Evolutionary conservation across 305 asterid genomes (phyloP).

Genomic region (Ilex paraguariensis): DNA sequence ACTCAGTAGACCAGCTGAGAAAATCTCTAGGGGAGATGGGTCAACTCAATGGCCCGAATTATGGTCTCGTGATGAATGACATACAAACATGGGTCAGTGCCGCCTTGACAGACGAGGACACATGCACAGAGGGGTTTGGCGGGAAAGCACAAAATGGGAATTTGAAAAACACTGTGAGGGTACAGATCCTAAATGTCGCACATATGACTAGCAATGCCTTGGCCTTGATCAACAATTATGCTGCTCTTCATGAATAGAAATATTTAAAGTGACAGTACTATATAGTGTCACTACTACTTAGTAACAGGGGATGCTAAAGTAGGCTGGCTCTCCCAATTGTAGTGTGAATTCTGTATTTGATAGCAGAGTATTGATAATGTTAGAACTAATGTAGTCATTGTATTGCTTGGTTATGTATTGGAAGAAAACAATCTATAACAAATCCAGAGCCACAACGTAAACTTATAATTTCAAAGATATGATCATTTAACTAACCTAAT

Average conservation of each 20-base stretch:
- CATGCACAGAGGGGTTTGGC: constrained; percentile 62
- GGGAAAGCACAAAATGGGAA: constrained; percentile 39
- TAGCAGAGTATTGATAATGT: too few relatives aligned
- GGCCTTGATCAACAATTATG: constrained; percentile 49
- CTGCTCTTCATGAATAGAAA: constrained; percentile 8
- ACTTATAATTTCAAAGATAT: background rate
- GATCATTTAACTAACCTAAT: background rate
- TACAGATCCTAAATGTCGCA: constrained; percentile 38
- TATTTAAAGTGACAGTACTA: too few relatives aligned
- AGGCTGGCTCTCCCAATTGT: too few relatives aligned
- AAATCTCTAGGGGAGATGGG: constrained; percentile 45
- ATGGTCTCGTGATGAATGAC: constrained; percentile 31
- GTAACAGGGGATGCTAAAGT: too few relatives aligned
- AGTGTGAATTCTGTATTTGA: too few relatives aligned
- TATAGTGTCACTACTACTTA: too few relatives aligned
- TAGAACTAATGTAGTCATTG: constrained; percentile 38
- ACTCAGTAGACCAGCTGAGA: constrained; percentile 39
- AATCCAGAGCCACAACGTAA: background rate
- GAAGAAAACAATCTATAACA: background rate
- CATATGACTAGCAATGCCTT: constrained; percentile 68
- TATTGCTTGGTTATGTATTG: constrained; percentile 44
- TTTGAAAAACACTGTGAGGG: constrained; percentile 33
- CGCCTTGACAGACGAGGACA: constrained; percentile 69
- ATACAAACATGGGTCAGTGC: constrained; percentile 78
- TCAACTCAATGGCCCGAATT: constrained; percentile 24